These are phyloP conservation scores for Colletotrichum sp. DNA, from an alignment of 2,329 filamentous ascomycete genomes.

Conservation along the genomic window DNA sequence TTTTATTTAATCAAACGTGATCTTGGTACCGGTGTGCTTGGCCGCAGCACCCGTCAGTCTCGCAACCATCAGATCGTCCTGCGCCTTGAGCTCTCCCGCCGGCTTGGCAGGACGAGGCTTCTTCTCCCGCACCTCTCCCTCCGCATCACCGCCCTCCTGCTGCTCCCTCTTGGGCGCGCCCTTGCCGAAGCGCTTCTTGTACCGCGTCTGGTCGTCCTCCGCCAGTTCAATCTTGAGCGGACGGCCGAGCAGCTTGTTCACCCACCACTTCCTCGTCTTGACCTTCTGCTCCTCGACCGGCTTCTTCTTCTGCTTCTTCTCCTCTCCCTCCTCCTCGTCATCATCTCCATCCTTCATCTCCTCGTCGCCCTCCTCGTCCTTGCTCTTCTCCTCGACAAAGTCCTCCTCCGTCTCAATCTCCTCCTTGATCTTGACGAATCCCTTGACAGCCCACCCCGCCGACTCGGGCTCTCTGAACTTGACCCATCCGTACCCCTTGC, in stretches of 20 bases:
- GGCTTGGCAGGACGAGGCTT: slow-evolving; percentile 38
- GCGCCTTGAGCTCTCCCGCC: slow-evolving; percentile 39
- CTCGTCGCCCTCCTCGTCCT: slow-evolving; percentile 40
- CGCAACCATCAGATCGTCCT: slow-evolving; percentile 55
- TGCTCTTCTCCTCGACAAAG: slow-evolving; percentile 54
- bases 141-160: slow-evolving; percentile 27
- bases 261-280: slow-evolving; percentile 77
- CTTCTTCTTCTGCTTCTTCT: slow-evolving; percentile 37
- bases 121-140: slow-evolving; percentile 24
- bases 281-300: slow-evolving; percentile 47
- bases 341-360: slow-evolving; percentile 41
- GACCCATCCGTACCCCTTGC: slow-evolving; percentile 97
- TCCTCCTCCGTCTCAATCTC: slow-evolving; percentile 67
- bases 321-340: slow-evolving; percentile 36
- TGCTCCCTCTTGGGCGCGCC: slow-evolving; percentile 54
- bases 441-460: slow-evolving; percentile 75
- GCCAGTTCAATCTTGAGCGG: slow-evolving; percentile 89
- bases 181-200: slow-evolving; percentile 93
- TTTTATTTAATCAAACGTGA: slow-evolving; percentile 71
- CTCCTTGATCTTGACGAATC: slow-evolving; percentile 76
- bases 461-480: slow-evolving; percentile 82
- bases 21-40: slow-evolving; percentile 79
- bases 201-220: slow-evolving; percentile 86
- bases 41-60: slow-evolving; percentile 82
- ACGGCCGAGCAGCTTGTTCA: slow-evolving; percentile 83